phyloP scores from a whole-genome alignment of 129 eudicot species.

The Glebionis coronaria region DNA sequence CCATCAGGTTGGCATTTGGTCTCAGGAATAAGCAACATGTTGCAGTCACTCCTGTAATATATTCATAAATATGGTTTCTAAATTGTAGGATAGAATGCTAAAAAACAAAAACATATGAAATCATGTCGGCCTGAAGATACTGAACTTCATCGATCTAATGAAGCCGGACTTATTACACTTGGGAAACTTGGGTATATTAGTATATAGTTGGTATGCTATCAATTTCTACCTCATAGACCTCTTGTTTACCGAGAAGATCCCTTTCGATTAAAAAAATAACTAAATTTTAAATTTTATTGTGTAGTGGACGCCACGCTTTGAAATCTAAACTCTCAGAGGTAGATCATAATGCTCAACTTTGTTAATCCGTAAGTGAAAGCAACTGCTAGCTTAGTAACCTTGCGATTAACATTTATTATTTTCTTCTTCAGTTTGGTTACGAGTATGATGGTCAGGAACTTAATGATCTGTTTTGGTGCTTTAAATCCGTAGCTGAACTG shows the following conservation, averaged over 20 bases:
- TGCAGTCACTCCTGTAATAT: too few species aligned
- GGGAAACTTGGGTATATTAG: constrained; percentile 72
- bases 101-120: constrained; percentile 18
- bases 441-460: constrained; percentile 63
- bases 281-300: not conserved
- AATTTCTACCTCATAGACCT: too few species aligned
- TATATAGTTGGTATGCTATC: not conserved
- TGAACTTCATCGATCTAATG: constrained; percentile 68
- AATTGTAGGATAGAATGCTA: too few species aligned
- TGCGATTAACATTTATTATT: not conserved
- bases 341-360: too few species aligned
- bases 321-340: constrained; percentile 69
- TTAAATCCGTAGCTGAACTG: constrained; percentile 67
- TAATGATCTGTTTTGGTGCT: constrained; percentile 66
- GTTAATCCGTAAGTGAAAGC: not conserved
- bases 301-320: constrained; percentile 90
- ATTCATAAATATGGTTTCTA: too few species aligned
- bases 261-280: not conserved
- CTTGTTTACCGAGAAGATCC: too few species aligned
- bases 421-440: constrained; percentile 57
- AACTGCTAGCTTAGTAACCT: not conserved
- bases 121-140: constrained; percentile 77
- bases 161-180: constrained; percentile 78
- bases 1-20: too few species aligned
- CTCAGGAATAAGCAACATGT: too few species aligned